These are phyloP conservation scores for Clonostachys rhizophaga DNA, from an alignment of 2,329 filamentous ascomycete genomes.

Conservation along the genomic window DNA sequence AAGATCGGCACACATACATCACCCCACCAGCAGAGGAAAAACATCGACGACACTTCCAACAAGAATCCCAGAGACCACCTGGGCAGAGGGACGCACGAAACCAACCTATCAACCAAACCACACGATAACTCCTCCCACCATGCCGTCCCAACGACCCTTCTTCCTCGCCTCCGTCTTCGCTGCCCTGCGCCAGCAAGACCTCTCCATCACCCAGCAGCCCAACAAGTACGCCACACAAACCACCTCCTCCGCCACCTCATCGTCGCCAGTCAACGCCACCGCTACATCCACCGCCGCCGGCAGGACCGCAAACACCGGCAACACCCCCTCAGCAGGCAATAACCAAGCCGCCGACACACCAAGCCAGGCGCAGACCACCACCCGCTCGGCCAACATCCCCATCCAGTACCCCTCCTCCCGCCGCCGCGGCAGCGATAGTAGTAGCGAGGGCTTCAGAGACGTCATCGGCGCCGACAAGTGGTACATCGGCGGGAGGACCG, in stretches of 20 bases:
- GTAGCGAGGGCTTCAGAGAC: slow-evolving; percentile 71
- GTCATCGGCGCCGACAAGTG: slow-evolving; percentile 70
- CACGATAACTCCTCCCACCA: slow-evolving; percentile 8
- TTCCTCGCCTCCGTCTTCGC: slow-evolving; percentile 53
- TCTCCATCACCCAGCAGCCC: slow-evolving; percentile 19
- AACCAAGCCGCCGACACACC: neutral
- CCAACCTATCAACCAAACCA: too few relatives aligned
- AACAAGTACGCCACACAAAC: slow-evolving; percentile 16
- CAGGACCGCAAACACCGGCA: slow-evolving; percentile 8
- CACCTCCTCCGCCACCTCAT: slow-evolving; percentile 5
- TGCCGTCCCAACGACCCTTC: slow-evolving; percentile 48
- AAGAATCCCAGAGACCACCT: too few relatives aligned
- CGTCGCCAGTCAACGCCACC: slow-evolving; percentile 2
- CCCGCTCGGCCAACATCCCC: slow-evolving; percentile 24
- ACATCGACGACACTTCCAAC: too few relatives aligned
- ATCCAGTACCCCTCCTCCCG: slow-evolving; percentile 28
- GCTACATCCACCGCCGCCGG: slow-evolving; percentile 1
- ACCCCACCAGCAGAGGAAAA: too few relatives aligned
- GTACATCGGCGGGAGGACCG: slow-evolving; percentile 76
- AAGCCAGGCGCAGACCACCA: slow-evolving; percentile 4
- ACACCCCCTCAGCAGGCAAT: slow-evolving; percentile 2
- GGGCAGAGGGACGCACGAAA: too few relatives aligned
- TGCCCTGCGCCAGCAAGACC: slow-evolving; percentile 45
- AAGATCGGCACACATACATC: too few relatives aligned
- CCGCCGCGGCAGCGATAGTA: slow-evolving; percentile 69